Base-by-base conservation (phyloP, 257 asterid genomes). In the Nicotiana benthamiana region DNA sequence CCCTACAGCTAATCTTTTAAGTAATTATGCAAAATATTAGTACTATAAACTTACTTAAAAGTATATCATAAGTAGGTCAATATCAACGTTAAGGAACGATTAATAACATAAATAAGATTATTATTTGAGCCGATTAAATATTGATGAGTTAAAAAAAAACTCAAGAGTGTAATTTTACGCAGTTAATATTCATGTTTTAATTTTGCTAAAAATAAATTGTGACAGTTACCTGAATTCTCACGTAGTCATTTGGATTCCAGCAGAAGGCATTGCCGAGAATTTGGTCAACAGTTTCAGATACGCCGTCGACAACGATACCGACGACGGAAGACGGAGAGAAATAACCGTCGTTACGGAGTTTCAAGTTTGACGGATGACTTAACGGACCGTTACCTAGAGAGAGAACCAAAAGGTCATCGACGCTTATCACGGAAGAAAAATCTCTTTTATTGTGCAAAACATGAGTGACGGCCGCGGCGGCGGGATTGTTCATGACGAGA, bases 391-490 rank as follows among this genome's bases (percentile, higher is more conserved):
- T 95, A 11, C 99, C 99, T 54, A 95, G 83, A 0, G 99, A 95
- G 10, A 95, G 92, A 43, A 93, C 92, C 67, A 95, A 61, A 10
- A 95, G 89, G 80, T 93, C 98, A 28, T 95, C 99, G 4, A 95
- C 93, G 36, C 98, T 92, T 22, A 92, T 93, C 2, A 92, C 98
- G 36, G 91, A 75, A 59, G 98, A 97, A 48, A 95, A 95, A 75
- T 95, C 98, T 0, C 96, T 91, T 85, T 95, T 95, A 84, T 95
- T 95, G 87, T 95, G 97, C 66, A 95, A 80, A 13, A 93, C 99
- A 88, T 95, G 99, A 59, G 98, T 95, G 40, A 93, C 93, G 61
- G 99, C 99, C n/a, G 99, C 98, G 1, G 98, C 96, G 5, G 99
- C 86, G 1, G 99, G 99, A 80, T 95, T 95, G 88, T 92, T 95